These are phyloP conservation scores for Ochetophila trinervis DNA, from an alignment of 306 rosid species.

Conservation along the genomic window DNA sequence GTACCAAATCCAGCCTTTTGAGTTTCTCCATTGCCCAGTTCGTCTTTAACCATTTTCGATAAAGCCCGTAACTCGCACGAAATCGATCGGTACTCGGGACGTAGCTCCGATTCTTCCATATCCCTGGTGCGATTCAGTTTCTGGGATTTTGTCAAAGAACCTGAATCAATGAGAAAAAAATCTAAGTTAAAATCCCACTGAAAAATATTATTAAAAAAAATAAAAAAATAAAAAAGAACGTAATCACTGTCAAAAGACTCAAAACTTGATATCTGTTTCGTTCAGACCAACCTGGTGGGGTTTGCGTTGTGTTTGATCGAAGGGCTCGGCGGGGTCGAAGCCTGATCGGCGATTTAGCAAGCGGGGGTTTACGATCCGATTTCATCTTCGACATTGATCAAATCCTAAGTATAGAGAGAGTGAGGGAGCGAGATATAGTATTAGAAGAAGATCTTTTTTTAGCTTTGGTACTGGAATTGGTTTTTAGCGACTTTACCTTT, in stretches of 20 bases:
- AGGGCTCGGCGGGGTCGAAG: conserved; percentile 44
- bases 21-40: conserved; percentile 34
- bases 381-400: conserved; percentile 45
- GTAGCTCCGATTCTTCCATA: conserved; percentile 39
- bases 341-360: conserved; percentile 60
- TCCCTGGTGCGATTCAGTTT: conserved; percentile 36
- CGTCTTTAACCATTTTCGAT: conserved; percentile 53
- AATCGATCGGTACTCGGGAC: conserved; percentile 72
- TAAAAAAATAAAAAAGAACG: not conserved
- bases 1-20: not conserved
- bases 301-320: conserved; percentile 48
- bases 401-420: conserved; percentile 5
- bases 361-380: conserved; percentile 62
- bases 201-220: not conserved
- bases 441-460: not conserved
- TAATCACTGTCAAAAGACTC: not conserved
- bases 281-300: conserved; percentile 52
- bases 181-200: not conserved
- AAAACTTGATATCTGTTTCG: too few relatives aligned
- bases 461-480: not conserved
- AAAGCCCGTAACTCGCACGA: conserved; percentile 62
- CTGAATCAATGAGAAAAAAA: conserved; percentile 30
- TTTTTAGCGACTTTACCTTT: not conserved
- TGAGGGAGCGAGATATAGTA: not conserved
- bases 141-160: conserved; percentile 53